A percentile compares a stretch with the other conserved stretches of the same genome.
Evolutionary conservation across 768 basidiomycete genomes (phyloP).

Genomic region (Crassisporium funariophilum): DNA sequence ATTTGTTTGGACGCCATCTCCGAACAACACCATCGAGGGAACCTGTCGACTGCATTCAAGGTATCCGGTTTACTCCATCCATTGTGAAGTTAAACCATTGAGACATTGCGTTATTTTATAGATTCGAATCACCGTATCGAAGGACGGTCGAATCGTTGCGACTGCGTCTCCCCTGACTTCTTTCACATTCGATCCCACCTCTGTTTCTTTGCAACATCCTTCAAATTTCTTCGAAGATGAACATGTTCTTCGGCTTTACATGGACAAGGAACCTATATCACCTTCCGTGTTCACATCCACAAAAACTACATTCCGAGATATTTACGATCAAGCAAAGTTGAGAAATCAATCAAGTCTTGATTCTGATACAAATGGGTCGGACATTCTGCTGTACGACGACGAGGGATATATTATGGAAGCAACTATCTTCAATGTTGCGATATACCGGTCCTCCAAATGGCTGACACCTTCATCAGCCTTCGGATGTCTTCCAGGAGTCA

Average conservation of each 20-base stretch:
- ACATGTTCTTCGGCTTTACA: conserved; percentile 40
- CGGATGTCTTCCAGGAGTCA: conserved; percentile 75
- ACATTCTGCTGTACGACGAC: conserved; percentile 68
- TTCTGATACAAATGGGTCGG: conserved; percentile 36
- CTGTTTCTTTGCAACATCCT: conserved; percentile 37
- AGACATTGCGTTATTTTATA: conserved; percentile 22
- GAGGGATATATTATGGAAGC: conserved; percentile 59
- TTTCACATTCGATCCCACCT: conserved; percentile 42
- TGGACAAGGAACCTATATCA: conserved; percentile 59
- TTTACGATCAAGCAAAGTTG: conserved; percentile 65
- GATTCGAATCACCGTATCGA: conserved; percentile 54
- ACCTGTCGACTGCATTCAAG: conserved; percentile 30
- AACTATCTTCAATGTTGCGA: conserved; percentile 72
- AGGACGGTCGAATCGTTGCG: conserved; percentile 40
- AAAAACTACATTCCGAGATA: conserved; percentile 67
- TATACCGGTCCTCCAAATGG: conserved; percentile 61
- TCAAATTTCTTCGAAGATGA: conserved; percentile 19
- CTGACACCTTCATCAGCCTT: conserved; percentile 60
- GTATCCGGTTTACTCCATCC: conserved; percentile 18
- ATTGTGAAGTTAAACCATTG: conserved; percentile 4
- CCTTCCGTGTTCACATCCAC: conserved; percentile 61
- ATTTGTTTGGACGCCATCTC: conserved; percentile 50
- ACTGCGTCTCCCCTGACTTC: conserved; percentile 31
- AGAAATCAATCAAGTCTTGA: conserved; percentile 48
- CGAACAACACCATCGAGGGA: conserved; percentile 21